phyloP scores from a whole-genome alignment of 2,329 filamentous ascomycete species.

The Botrytis byssoidea region DNA sequence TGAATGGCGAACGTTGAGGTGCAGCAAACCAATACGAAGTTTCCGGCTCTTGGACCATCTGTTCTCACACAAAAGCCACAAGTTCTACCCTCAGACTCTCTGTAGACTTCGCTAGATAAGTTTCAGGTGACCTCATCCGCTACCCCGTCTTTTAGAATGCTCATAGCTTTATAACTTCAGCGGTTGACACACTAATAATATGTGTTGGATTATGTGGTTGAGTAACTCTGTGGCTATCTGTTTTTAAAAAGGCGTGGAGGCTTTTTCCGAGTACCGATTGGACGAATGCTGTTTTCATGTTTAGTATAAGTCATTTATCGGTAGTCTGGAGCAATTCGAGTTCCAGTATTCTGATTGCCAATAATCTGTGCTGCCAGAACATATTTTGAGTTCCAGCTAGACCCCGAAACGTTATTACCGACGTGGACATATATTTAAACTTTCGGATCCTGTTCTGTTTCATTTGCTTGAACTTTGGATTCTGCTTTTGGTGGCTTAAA shows the following conservation, averaged over 20 bases:
- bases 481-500: background rate
- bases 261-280: background rate
- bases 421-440: background rate
- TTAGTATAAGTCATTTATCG: background rate
- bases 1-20: background rate
- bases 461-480: background rate
- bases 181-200: background rate
- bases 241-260: too few relatives aligned
- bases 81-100: background rate
- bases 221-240: background rate
- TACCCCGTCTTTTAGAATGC: background rate
- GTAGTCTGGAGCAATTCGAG: background rate
- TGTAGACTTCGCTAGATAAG: background rate
- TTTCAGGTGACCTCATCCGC: background rate
- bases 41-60: background rate
- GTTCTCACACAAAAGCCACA: background rate
- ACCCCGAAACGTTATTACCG: background rate
- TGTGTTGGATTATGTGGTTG: background rate
- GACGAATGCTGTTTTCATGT: background rate
- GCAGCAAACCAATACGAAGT: background rate
- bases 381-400: background rate
- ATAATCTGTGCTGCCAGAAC: background rate
- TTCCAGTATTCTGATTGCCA: background rate
- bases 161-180: background rate
- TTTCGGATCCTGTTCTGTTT: background rate